These are phyloP conservation scores for Avicennia marina DNA, from an alignment of 257 asterid genomes.

Conservation along the genomic window DNA sequence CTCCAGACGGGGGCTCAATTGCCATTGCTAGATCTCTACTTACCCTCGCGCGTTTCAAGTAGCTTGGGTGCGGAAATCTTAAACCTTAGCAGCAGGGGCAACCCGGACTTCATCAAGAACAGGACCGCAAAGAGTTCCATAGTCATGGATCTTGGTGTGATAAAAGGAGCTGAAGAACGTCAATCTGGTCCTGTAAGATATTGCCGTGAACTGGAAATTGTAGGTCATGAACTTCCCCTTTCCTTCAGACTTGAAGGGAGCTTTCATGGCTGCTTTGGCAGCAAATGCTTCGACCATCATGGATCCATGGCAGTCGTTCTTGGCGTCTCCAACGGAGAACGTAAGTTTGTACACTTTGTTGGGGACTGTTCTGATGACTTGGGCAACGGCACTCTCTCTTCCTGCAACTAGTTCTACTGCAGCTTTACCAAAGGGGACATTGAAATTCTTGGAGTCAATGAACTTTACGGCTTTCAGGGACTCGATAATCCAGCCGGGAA, in stretches of 20 bases:
- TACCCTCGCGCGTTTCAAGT: background rate
- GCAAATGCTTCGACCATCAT: slow-evolving; percentile 90
- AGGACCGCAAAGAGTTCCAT: slow-evolving; percentile 80
- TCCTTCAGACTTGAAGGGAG: slow-evolving; percentile 59
- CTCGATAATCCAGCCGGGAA: slow-evolving; percentile 90
- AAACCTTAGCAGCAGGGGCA: slow-evolving; percentile 32
- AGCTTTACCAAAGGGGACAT: slow-evolving; percentile 57
- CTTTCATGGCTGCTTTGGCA: slow-evolving; percentile 41
- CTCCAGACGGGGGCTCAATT: background rate
- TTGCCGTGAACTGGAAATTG: slow-evolving; percentile 57
- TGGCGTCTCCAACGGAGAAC: slow-evolving; percentile 65
- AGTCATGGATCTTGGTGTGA: slow-evolving; percentile 57
- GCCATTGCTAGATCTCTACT: slow-evolving; percentile 17
- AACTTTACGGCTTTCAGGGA: slow-evolving; percentile 71
- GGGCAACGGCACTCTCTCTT: slow-evolving; percentile 75
- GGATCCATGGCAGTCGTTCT: slow-evolving; percentile 70
- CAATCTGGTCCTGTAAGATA: slow-evolving; percentile 49
- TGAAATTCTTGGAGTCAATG: slow-evolving; percentile 63
- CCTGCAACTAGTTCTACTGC: slow-evolving; percentile 86
- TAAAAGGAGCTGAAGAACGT: slow-evolving; percentile 85
- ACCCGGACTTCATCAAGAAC: slow-evolving; percentile 66
- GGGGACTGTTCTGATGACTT: slow-evolving; percentile 55
- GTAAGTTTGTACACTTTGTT: slow-evolving; percentile 43
- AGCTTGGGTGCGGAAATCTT: too few species aligned
- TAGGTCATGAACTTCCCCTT: slow-evolving; percentile 42